Percentiles rank a stretch among this genome's conserved stretches.
phyloP scores from a whole-genome alignment of 352 stramenopile genomes.

The Peronospora belbahrii region DNA sequence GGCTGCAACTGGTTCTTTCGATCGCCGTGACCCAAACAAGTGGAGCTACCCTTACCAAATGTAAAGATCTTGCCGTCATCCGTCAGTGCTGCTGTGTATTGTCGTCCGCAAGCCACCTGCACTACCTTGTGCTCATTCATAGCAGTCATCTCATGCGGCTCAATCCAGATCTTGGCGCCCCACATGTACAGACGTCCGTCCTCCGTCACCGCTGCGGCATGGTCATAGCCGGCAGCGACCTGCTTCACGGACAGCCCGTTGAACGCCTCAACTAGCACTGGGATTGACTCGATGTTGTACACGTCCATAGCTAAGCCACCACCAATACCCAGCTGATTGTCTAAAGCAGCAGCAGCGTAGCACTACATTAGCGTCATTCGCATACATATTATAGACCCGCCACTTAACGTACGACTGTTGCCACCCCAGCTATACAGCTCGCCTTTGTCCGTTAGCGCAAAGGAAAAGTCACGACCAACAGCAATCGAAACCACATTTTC shows the following conservation, averaged over 20 bases:
- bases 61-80: slow-evolving; percentile 75
- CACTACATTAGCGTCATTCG: slow-evolving; percentile 4
- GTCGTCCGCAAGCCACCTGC: slow-evolving; percentile 74
- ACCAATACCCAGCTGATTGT: slow-evolving; percentile 86
- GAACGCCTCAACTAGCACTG: slow-evolving; percentile 78
- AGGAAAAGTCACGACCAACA: slow-evolving; percentile 84
- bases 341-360: slow-evolving; percentile 21
- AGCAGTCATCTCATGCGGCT: slow-evolving; percentile 86
- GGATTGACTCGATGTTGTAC: slow-evolving; percentile 91
- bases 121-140: slow-evolving; percentile 65
- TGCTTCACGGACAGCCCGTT: slow-evolving; percentile 57
- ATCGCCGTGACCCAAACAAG: slow-evolving; percentile 84
- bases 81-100: slow-evolving; percentile 77
- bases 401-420: slow-evolving; percentile 79
- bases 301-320: slow-evolving; percentile 88
- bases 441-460: slow-evolving; percentile 77
- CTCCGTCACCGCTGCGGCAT: slow-evolving; percentile 82
- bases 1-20: slow-evolving; percentile 87
- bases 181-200: slow-evolving; percentile 76
- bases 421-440: slow-evolving; percentile 88
- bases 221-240: slow-evolving; percentile 90
- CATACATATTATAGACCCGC: not conserved
- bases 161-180: slow-evolving; percentile 88
- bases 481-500: slow-evolving; percentile 64
- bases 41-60: slow-evolving; percentile 83